Base-by-base conservation (phyloP, 202 grass and related monocot species). In the Alloteropsis angusta region DNA sequence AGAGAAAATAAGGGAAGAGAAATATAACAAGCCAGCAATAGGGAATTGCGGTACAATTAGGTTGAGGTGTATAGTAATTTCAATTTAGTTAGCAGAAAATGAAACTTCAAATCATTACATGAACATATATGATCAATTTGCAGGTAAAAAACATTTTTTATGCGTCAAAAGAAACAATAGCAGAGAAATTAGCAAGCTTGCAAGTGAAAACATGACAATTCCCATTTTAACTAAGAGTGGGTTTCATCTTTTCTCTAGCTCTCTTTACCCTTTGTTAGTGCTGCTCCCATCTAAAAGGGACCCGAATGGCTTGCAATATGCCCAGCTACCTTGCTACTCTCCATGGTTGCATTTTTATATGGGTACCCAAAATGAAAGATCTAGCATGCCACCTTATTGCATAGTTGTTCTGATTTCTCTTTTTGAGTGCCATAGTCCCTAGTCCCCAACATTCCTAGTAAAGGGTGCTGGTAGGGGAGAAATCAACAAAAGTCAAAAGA, bases 241-340 rank as follows among this genome's bases (percentile, higher is more conserved):
- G 18, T 47, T 70, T 64, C 75, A 79, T 67, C 62, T 79, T 79
- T 63, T 39, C 13, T 75, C 32, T 36, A 18, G 19, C 46, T 83
- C 60, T 63, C 25, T 49, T 74, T 19, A 47, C 18, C 34, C 75
- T 53, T 54, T 47, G 13, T 41, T 45, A 53, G 22, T 75, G 17
- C 57, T 30, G 42, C 4, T 80, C 44, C 54, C 76, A 18, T 56
- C 59, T 59, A 8, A 55, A 68, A 60, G 21, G 35, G 61, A 60
- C 69, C 4, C 47, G 25, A 42, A 3, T 52, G 39, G 41, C 16
- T 80, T 58, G 49, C 28, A 80, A 59, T 66, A 80, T 78, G 39
- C 3, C 4, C 30, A 56, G 9, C 17, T 69, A 55, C 37, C 56
- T 52, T 55, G 12, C 6, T 63, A 71, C 21, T 17, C 23, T 59